Base-by-base conservation (phyloP, 2,329 filamentous ascomycete genomes). In the Xylariaceae sp. region DNA sequence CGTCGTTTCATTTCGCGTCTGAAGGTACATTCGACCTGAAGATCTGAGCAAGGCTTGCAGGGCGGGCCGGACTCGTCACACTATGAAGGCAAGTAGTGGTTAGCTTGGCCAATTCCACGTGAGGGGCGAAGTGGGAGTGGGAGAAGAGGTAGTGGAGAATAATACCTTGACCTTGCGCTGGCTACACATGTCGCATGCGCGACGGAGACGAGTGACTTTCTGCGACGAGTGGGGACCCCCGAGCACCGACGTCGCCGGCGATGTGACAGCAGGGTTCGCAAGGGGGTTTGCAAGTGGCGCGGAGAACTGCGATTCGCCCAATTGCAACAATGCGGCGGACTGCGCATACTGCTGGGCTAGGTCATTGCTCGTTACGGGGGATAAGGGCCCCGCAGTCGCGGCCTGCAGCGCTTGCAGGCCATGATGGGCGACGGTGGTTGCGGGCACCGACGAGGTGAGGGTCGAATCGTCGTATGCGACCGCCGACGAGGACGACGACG, bases 151-250 rank as follows among this genome's bases (percentile, higher is more conserved):
- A 42, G 30, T 7, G 37, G 22, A 22, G n/a, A n/a, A n/a, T n/a
- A n/a, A n/a, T 53, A 74, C 73, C 70, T 84, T 84, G 42, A 84
- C 80, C 57, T 84, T 84, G 53, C 80, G 78, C 67, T 80, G 77
- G 54, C 80, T 83, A 65, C 80, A 84, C 74, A 84, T 79, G 60
- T 84, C 80, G 61, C 80, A 84, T 13, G 80, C 80, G 47, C 80
- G 76, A 55, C 80, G 74, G 30, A 84, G 72, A 6, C 80, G 77
- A 26, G 79, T 83, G 43, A 79, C 70, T 68, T 81, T 82, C 26
- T 67, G 65, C 13, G 59, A 55, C 9, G 56, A 48, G 12, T 59
- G 55, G 2, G 53, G 36, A 6, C 15, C 46, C 15, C n/a, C 12
- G 22, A 49, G 34, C 2, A 60, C 43, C 8, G 15, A 47, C 13